Base-by-base conservation (phyloP, 1,139 yeast species). In the Pichia sp. region DNA sequence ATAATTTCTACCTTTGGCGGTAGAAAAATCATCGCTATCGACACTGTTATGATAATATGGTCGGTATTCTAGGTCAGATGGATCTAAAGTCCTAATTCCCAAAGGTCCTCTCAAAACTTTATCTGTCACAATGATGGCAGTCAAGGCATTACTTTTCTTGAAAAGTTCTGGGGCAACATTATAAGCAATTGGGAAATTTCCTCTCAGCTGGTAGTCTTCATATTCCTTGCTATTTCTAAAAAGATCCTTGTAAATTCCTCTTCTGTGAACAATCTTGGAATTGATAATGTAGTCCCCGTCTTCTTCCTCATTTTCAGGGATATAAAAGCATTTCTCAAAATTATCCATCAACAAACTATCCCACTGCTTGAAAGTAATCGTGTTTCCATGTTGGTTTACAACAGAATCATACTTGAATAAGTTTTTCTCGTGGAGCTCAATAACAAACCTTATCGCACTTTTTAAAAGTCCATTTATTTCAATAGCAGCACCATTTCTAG, bases 401-500 rank as follows among this genome's bases (percentile, higher is more conserved):
- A 86, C 90, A n/a, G 72, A 72, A 3, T 78, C 78, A 61, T 79
- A 77, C 27, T 78, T 73, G 67, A 89, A 91, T 45, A 73, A 60
- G 0, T 87, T 88, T 45, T 77, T 65, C 9, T 71, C 65, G 50
- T 81, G 70, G 60, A 90, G 72, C 49, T 80, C 77, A 63, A 81
- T 77, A 20, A 90, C 92, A 79, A 90, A 93, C 60, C 97, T 75
- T 64, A 93, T 74, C 1, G 90, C 73, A 69, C 96, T 87, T 72
- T 92, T 92, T 65, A 93, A 73, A 60, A 93, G 74, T 0, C 98
- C 99, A 65, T 83, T 91, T 57, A 93, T 86, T 71, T 93, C 99
- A 56, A 93, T 78, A 1, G 96, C 97, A 1, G 97, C 97, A 46
- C 99, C 99, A 71, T 92, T 97, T 68, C 99, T 80, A 41, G 99